Conservation (phyloP, 352 stramenopile genomes). For the Pythium pyrilobum region DNA sequence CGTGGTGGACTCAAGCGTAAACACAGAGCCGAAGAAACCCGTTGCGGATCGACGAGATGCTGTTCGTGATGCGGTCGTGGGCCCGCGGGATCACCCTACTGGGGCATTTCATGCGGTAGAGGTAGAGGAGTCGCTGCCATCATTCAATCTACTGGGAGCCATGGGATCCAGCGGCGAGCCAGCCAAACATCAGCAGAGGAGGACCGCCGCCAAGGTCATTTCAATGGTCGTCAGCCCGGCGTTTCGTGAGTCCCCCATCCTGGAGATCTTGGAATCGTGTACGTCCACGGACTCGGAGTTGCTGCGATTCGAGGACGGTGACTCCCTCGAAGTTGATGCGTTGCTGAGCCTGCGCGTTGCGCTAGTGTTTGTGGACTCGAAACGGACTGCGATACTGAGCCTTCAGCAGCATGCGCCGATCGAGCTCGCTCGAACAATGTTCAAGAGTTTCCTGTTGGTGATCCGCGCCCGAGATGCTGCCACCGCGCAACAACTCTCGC, state of each 20-base stretch:
- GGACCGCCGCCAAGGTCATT: background rate
- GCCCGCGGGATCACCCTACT: too few species aligned
- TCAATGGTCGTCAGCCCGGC: background rate
- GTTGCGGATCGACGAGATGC: too few species aligned
- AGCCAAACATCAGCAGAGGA: background rate
- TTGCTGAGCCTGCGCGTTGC: constrained; percentile 18
- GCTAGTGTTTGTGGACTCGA: background rate
- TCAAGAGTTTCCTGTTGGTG: constrained; percentile 50
- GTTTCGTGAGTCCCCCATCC: constrained; percentile 1
- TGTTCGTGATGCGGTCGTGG: too few species aligned
- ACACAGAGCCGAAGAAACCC: too few species aligned
- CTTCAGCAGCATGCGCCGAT: constrained; percentile 17
- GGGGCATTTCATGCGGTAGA: too few species aligned
- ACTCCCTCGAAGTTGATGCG: constrained; percentile 37
- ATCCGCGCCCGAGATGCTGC: constrained; percentile 13
- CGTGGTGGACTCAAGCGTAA: too few species aligned
- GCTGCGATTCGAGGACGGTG: constrained; percentile 26
- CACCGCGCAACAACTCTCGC: background rate
- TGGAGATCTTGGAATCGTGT: background rate
- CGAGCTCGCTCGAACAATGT: constrained; percentile 26
- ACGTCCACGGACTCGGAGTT: background rate
- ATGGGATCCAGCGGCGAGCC: background rate
- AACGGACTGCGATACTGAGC: background rate
- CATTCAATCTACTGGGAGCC: constrained; percentile 18
- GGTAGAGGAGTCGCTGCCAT: constrained; percentile 9